phyloP scores from a whole-genome alignment of 73 alveolate genomes.

The Paramecium sexaurelia region DNA sequence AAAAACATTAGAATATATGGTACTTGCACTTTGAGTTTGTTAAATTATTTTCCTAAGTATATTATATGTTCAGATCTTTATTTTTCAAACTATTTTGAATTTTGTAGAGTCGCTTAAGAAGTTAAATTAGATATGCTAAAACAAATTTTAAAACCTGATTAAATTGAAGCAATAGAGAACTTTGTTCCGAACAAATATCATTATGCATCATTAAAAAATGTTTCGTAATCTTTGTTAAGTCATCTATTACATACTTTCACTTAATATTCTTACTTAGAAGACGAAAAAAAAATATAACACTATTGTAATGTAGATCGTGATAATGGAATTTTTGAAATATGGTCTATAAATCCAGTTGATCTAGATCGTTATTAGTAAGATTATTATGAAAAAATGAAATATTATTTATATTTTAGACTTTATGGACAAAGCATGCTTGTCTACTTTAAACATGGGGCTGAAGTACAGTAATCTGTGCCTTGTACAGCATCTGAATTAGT shows the following conservation, averaged over 20 bases:
- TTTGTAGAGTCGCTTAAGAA: slow-evolving; percentile 22
- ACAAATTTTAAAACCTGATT: neutral
- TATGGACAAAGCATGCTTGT: slow-evolving; percentile 14
- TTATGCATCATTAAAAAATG: neutral
- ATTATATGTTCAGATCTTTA: slow-evolving; percentile 32
- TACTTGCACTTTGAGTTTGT: neutral
- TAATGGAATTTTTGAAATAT: neutral
- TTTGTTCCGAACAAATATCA: neutral
- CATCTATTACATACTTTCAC: neutral
- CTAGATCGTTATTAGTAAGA: neutral
- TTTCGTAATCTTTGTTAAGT: neutral
- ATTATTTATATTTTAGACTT: neutral
- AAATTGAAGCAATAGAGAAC: neutral
- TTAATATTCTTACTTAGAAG: neutral
- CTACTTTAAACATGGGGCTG: slow-evolving; percentile 14
- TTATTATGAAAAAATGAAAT: neutral
- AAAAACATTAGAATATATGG: slow-evolving; percentile 7
- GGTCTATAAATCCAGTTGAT: slow-evolving; percentile 10
- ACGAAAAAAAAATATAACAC: neutral
- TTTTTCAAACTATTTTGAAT: neutral
- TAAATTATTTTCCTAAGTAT: neutral
- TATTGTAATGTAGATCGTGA: neutral
- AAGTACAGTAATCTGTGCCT: neutral
- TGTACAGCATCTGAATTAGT: neutral
- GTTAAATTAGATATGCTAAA: neutral